Evolutionary conservation across 257 asterid species (phyloP), one percentile per base, ranked within the genome.

Genomic region (Ilex aquifolium): DNA sequence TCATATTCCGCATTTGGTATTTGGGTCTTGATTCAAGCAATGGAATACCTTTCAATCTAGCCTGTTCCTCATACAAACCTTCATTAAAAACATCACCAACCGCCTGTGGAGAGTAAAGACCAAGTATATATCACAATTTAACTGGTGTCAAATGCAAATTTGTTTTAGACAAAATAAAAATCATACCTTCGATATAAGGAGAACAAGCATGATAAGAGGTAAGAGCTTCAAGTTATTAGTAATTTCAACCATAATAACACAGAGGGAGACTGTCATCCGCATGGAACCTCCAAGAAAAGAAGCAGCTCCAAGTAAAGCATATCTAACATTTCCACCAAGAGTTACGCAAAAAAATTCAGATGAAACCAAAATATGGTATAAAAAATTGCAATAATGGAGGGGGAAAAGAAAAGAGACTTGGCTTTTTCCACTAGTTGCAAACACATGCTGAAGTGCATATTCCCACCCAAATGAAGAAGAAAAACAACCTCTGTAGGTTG

Each of bases 81-180:
- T 93, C 99, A 78, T 87, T 93, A 68, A 93, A 93, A 62, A 91
- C 99, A 77, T 93, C 99, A 78, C 99, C 99, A 77, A 93, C 96
- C 54, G 99, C 99, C 99, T 93, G 77, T 63, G 51, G 61, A 57
- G 66, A 31, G 66, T 14, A 56, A 31, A 61, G 15, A 56, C 61
- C 44, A 61, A 59, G 60, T 59, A 64, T 49, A 31, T 21, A 63
- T 40, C 51, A 46, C 15, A 8, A 46, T 46, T 3, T 10, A 13
- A 3, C 13, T 46, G 51, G 15, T 14, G 31, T 21, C 2, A 10
- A 7, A 21, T 52, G 57, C 57, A 14, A 52, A 36, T 36, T 2
- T 36, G 40, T 6, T 36, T 6, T 2, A 36, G 6, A 36, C 31
- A 61, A 31, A 61, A 54, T 12, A 59, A 58, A 54, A 44, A 42